A percentile compares a stretch with the other conserved stretches of the same genome.
Conservation (phyloP, 1,284 basidiomycete genomes). For the Leccinum subspadiceum region DNA sequence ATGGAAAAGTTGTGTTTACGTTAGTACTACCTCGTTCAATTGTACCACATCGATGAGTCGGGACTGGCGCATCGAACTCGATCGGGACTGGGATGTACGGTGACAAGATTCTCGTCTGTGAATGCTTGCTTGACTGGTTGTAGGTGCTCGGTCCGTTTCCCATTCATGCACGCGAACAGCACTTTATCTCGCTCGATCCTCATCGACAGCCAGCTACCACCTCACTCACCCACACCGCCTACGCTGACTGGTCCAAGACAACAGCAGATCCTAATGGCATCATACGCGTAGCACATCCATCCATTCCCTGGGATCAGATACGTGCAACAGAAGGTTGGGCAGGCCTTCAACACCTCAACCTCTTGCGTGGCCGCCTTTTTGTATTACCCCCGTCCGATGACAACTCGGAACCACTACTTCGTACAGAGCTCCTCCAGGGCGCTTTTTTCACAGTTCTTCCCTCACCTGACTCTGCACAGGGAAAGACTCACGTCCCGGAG, state of each 20-base stretch:
- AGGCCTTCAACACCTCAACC: slow-evolving; percentile 68
- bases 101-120: slow-evolving; percentile 10
- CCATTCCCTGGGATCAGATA: slow-evolving; percentile 59
- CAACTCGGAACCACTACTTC: slow-evolving; percentile 38
- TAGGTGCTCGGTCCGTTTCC: slow-evolving; percentile 79
- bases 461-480: slow-evolving; percentile 20
- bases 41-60: slow-evolving; percentile 8
- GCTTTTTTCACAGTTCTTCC: slow-evolving; percentile 69
- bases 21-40: no score
- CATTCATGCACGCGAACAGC: slow-evolving; percentile 77
- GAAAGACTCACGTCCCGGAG: slow-evolving; percentile 38
- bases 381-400: slow-evolving; percentile 45
- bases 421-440: slow-evolving; percentile 52
- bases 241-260: slow-evolving; percentile 55
- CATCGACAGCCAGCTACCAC: slow-evolving; percentile 40
- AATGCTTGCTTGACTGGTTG: neutral
- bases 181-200: slow-evolving; percentile 62
- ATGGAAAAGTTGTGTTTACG: neutral
- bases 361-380: slow-evolving; percentile 62
- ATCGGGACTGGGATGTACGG: slow-evolving; percentile 25
- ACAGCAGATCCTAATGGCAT: slow-evolving; percentile 42
- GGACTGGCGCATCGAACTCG: slow-evolving; percentile 26
- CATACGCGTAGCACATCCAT: slow-evolving; percentile 59
- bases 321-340: slow-evolving; percentile 80
- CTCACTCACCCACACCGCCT: slow-evolving; percentile 38